Evolutionary conservation across 108 stramenopile genomes (phyloP).

Genomic region (Ochromonas danica): DNA sequence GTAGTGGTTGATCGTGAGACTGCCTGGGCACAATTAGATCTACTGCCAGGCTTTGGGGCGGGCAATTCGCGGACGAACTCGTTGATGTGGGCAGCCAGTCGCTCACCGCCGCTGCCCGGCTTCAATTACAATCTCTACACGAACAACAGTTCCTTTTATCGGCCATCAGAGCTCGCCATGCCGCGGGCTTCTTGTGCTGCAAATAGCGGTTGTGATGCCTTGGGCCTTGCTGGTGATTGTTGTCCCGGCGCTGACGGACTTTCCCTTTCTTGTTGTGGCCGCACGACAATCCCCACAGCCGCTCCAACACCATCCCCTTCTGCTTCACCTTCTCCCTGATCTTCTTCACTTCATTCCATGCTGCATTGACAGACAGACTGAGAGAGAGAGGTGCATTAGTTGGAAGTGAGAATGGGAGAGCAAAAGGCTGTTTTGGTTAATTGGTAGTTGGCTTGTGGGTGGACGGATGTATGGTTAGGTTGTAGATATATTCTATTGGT

Average conservation of each 20-base stretch:
- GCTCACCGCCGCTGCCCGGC: constrained; percentile 25
- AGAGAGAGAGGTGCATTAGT: no score
- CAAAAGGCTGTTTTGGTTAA: no score
- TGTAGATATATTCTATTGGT: no score
- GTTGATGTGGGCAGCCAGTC: constrained; percentile 54
- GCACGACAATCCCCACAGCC: no score
- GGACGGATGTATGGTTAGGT: no score
- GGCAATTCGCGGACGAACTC: constrained; percentile 54
- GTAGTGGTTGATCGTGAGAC: constrained; percentile 34
- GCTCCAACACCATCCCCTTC: no score
- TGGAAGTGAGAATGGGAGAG: no score
- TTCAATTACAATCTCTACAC: not conserved
- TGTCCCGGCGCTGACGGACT: not conserved
- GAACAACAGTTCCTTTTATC: not conserved
- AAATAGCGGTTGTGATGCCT: constrained; percentile 31
- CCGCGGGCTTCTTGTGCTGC: not conserved
- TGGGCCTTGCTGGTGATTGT: constrained; percentile 25
- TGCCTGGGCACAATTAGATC: constrained; percentile 44
- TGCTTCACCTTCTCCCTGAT: no score
- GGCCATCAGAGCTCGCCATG: not conserved
- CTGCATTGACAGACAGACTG: no score
- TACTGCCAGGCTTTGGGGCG: constrained; percentile 39
- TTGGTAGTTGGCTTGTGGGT: no score
- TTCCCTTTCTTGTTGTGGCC: constrained; percentile 19
- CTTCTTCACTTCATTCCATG: no score